Base-by-base conservation (phyloP, 192 early-diverging fungal species). In the Umbelopsis sp. region DNA sequence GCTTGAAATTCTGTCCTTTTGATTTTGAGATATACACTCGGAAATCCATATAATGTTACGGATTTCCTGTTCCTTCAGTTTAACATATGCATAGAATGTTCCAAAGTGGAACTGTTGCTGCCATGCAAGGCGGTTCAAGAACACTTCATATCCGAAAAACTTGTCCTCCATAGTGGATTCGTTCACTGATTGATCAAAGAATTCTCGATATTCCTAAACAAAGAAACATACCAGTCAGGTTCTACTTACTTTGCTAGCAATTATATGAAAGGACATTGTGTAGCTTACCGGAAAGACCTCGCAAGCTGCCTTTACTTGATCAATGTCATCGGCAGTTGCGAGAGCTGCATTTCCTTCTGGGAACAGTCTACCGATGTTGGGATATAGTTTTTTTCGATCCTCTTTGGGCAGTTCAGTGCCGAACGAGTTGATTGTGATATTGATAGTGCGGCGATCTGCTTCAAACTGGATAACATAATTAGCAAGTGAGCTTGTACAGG, bases 391-490 rank as follows among this genome's bases (percentile, higher is more conserved):
- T 65, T 87, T 83, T 12, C 98, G 93, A 76, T 99, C 98, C 70
- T 99, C 97, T 77, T 97, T 98, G 36, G 91, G 87, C 34, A 99
- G 85, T 81, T 99, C 98, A 4, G 98, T 99, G 73, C 95, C 91
- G 78, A 99, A 95, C 6, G 96, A 98, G 86, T 99, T 99, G 82
- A 99, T 96, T 32, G 98, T 99, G 71, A 99, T 99, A 81, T 98
- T 99, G 76, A 99, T 90, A 31, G 96, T 91, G 43, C 98, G 91
- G 41, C 98, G 94, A 77, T 99, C 98, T 1, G 98, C 96, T 82
- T 99, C 98, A 82, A 99, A 98, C 88, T 96, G 53, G 20, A 62
- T 44, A 17, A 69, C 31, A 47, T 47, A n/a, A 73, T 41, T 41
- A 59, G 66, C 14, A 10, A 36, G 2, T 43, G 45, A 10, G 31